A percentile compares a stretch with the other conserved stretches of the same genome.
Evolutionary conservation across 2,329 filamentous ascomycete genomes (phyloP).

Genomic region (Talaromyces sp.): DNA sequence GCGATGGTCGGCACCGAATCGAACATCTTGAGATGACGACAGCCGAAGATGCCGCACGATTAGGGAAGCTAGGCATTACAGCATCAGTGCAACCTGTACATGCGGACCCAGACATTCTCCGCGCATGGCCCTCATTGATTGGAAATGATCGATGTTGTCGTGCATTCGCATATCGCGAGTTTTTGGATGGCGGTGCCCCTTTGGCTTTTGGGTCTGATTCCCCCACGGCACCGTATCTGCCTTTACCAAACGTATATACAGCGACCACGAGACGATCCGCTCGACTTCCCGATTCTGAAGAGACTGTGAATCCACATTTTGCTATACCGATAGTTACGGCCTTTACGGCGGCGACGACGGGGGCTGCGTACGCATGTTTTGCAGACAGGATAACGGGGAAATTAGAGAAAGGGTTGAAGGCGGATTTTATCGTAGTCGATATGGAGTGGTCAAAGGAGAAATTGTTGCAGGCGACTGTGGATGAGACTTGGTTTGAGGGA

Average conservation of each 20-base stretch:
- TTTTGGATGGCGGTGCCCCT: conserved; percentile 42
- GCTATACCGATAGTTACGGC: conserved; percentile 39
- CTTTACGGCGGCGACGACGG: conserved; percentile 40
- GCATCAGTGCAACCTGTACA: conserved; percentile 38
- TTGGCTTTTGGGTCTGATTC: conserved; percentile 47
- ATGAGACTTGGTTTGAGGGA: conserved; percentile 45
- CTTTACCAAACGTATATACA: conserved; percentile 46
- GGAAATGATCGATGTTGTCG: conserved; percentile 43
- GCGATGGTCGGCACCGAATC: conserved; percentile 45
- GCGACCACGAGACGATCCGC: conserved; percentile 46
- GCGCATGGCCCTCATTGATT: conserved; percentile 45
- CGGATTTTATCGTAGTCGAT: conserved; percentile 45
- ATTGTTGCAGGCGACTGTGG: conserved; percentile 39
- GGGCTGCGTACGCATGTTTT: conserved; percentile 45
- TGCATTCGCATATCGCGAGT: conserved; percentile 49
- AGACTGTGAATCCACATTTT: conserved; percentile 42
- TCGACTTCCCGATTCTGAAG: conserved; percentile 34
- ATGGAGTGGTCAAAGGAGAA: conserved; percentile 38
- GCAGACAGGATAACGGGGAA: conserved; percentile 41
- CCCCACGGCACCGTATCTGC: conserved; percentile 44
- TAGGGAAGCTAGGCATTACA: conserved; percentile 44
- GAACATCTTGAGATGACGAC: conserved; percentile 49
- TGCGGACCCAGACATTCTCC: conserved; percentile 42
- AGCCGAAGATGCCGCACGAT: conserved; percentile 44
- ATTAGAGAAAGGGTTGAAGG: conserved; percentile 35